A percentile compares a stretch with the other conserved stretches of the same genome.
These are phyloP conservation scores for Artemisia princeps DNA, from an alignment of 140 eudicot species.

Conservation along the genomic window DNA sequence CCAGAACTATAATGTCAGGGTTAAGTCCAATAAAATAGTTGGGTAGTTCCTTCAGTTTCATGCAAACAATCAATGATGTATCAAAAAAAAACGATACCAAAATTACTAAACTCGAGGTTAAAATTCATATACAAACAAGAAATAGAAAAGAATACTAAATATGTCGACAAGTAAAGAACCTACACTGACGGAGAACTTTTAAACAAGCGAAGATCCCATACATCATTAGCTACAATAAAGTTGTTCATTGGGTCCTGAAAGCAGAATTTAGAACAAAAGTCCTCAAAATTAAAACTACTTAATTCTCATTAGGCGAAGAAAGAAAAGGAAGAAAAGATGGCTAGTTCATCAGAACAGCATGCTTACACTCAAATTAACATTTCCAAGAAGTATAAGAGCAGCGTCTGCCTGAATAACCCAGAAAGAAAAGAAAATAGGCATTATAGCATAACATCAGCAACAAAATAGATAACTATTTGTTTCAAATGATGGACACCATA, in stretches of 20 bases:
- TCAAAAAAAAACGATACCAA: neutral
- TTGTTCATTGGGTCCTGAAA: constrained; percentile 59
- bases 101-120: constrained; percentile 3
- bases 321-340: neutral
- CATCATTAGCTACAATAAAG: constrained; percentile 51
- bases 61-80: neutral
- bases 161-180: constrained; percentile 27
- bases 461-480: neutral
- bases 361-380: constrained; percentile 55
- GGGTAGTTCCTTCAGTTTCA: neutral
- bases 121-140: neutral
- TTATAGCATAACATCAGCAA: constrained; percentile 15
- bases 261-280: constrained; percentile 16
- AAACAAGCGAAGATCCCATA: constrained; percentile 84
- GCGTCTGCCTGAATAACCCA: constrained; percentile 73
- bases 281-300: constrained; percentile 15
- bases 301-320: constrained; percentile 1
- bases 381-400: constrained; percentile 68
- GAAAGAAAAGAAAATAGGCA: constrained; percentile 20
- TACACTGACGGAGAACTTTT: constrained; percentile 71
- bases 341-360: constrained; percentile 14
- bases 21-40: neutral
- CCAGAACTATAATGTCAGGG: constrained; percentile 1
- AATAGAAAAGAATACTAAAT: neutral
- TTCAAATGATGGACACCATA: neutral